Base-by-base conservation (phyloP, 257 asterid species). In the Penstemon newberryi region DNA sequence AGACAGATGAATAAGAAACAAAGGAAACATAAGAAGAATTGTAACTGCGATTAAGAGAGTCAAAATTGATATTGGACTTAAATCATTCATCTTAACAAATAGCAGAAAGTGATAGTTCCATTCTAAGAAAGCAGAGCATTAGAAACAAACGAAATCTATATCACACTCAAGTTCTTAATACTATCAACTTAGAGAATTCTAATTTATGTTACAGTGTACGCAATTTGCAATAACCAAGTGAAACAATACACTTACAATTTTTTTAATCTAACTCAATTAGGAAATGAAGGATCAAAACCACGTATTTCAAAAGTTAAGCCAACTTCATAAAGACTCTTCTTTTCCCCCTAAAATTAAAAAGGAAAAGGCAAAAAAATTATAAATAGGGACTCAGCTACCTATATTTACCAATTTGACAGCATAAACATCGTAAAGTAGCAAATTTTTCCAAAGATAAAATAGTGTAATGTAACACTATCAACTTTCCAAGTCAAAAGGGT, bases 391-490 rank as follows among this genome's bases (percentile, higher is more conserved):
- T 25, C 33, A 25, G 33, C 6, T 49, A 49, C 72, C 65, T 47
- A 68, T 70, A 73, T 73, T 43, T 13, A 54, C 57, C 65, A 67
- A 65, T 39, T 60, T 40, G 43, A 15, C 15, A n/a, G 52, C 50
- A 49, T 9, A 57, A 44, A 19, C 61, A n/a, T 36, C 61, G 62
- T 8, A 64, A 77, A 71, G 15, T 56, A 63, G 60, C 57, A 52
- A 67, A 39, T 62, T 57, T 56, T 58, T 47, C 60, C 33, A 25
- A 25, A 25, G 33, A 25, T 25, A 25, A 25, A 25, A 25, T 25
- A 25, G 1, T 25, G 2, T 25, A 1, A 25, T 2, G 33, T 25
- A 25, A 25, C 2, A 25, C 33, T 25, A 25, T 25, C 33, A 25
- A 25, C 33, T 25, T 25, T 25, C 33, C 33, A 25, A 25, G 33